Percentiles rank a stretch among this genome's conserved stretches.
Evolutionary conservation across 1,284 basidiomycete genomes (phyloP).

Genomic region (Mycena citricolor): DNA sequence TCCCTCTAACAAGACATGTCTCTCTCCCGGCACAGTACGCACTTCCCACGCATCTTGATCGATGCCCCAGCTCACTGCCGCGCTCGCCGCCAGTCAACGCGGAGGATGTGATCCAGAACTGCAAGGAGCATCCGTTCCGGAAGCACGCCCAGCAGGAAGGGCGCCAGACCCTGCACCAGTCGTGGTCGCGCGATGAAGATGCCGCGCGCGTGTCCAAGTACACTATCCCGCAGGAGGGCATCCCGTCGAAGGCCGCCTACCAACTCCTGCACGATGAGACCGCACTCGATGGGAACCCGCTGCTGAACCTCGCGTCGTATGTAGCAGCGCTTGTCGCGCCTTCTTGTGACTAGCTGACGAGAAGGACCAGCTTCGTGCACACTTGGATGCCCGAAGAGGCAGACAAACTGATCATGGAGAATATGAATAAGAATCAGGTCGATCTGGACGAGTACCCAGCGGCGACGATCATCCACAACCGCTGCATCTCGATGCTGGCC

Average conservation of each 20-base stretch:
- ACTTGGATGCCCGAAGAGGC: constrained; percentile 63
- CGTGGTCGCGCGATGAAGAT: constrained; percentile 44
- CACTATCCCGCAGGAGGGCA: constrained; percentile 38
- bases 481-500: constrained; percentile 71
- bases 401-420: constrained; percentile 75
- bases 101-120: constrained; percentile 35
- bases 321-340: constrained; percentile 40
- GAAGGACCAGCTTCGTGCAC: constrained; percentile 51
- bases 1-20: too few relatives aligned
- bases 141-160: constrained; percentile 31
- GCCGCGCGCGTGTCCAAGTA: constrained; percentile 39
- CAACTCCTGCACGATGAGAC: constrained; percentile 87
- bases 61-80: background rate
- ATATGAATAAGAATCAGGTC: constrained; percentile 87
- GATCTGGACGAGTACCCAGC: constrained; percentile 84
- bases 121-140: constrained; percentile 39
- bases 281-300: constrained; percentile 69
- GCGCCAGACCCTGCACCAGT: constrained; percentile 32
- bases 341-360: too few relatives aligned
- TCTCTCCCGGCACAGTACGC: constrained; percentile 30
- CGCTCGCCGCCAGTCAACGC: constrained; percentile 27
- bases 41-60: constrained; percentile 1
- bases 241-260: constrained; percentile 56
- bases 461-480: constrained; percentile 71
- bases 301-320: constrained; percentile 81